A percentile compares a stretch with the other conserved stretches of the same genome.
Conservation (phyloP, 768 basidiomycete genomes). For the Mycena pura region DNA sequence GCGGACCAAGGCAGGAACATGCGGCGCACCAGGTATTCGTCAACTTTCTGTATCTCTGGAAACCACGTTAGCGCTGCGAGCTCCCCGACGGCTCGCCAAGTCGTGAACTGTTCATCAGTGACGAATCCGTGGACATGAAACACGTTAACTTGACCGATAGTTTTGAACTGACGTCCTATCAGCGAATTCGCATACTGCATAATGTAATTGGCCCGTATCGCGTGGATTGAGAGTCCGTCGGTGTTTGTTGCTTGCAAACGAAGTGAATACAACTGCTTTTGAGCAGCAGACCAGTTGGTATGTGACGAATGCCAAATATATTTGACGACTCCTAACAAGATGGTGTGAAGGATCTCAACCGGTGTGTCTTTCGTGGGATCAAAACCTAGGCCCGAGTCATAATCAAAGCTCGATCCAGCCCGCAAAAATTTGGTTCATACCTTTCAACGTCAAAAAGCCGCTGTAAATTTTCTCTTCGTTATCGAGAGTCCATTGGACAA, state of each 20-base stretch:
- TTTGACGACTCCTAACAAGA: conserved; percentile 36
- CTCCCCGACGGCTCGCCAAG: conserved; percentile 28
- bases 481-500: conserved; percentile 36
- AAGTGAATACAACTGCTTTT: conserved; percentile 21
- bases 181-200: conserved; percentile 35
- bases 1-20: not conserved
- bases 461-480: conserved; percentile 36
- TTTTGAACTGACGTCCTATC: conserved; percentile 37
- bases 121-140: conserved; percentile 37
- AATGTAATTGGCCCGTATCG: conserved; percentile 34
- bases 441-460: conserved; percentile 36
- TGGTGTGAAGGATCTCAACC: conserved; percentile 36
- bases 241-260: conserved; percentile 29
- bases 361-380: conserved; percentile 24
- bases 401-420: no score
- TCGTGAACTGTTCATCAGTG: conserved; percentile 20
- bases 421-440: no score
- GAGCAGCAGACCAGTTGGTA: conserved; percentile 16
- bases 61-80: conserved; percentile 37
- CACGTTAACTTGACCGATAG: conserved; percentile 29
- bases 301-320: conserved; percentile 36
- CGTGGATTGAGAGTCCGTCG: conserved; percentile 31
- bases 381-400: no score
- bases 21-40: conserved; percentile 31
- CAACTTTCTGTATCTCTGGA: conserved; percentile 27